Evolutionary conservation across 192 early-diverging fungal genomes (phyloP), one percentile per base, ranked within the genome.

Genomic region (Coemansia sp.): DNA sequence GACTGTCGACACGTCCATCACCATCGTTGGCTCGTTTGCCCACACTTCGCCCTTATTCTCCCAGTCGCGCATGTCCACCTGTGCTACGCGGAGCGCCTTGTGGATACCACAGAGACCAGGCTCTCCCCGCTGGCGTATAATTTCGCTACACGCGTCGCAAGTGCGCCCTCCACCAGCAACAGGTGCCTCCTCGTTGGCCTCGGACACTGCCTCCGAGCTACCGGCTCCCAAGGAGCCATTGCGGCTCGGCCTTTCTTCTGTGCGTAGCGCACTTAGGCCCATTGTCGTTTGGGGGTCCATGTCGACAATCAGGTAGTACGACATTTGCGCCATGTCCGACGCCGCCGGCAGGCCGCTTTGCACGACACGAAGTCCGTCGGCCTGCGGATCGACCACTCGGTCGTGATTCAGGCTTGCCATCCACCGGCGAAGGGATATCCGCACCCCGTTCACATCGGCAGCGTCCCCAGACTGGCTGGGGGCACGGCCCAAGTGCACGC

Each of bases 61-160:
- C 70, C 70, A 74, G 51, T 74, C 70, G 14, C 70, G 70, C 70
- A 74, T 74, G 43, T 74, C 70, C 5, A 67, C 51, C 19, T 46
- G 54, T 12, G 60, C 47, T n/a, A 46, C 42, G 17, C 38, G 27
- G n/a, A 73, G 25, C 7, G 56, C 57, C 54, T 47, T 52, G 52
- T 73, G 69, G 14, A 65, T 51, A 3, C 62, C 54, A 12, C 69
- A 73, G 22, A 59, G 16, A 29, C 27, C 49, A 21, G 36, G 23
- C 1, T 20, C 25, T 5, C 54, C 53, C 13, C 40, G 38, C 5
- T 35, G 27, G 29, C 26, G 53, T 21, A 58, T 31, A 19, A 61
- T 20, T 4, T 9, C 14, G 27, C 34, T 44, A 39, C 69, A 73
- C 5, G 30, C 38, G 14, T 44, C 43, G 37, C 69, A 73, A 7